A percentile compares a stretch with the other conserved stretches of the same genome.
phyloP scores from a whole-genome alignment of 805 yeast genomes.

The Grigorovia jiainica region DNA sequence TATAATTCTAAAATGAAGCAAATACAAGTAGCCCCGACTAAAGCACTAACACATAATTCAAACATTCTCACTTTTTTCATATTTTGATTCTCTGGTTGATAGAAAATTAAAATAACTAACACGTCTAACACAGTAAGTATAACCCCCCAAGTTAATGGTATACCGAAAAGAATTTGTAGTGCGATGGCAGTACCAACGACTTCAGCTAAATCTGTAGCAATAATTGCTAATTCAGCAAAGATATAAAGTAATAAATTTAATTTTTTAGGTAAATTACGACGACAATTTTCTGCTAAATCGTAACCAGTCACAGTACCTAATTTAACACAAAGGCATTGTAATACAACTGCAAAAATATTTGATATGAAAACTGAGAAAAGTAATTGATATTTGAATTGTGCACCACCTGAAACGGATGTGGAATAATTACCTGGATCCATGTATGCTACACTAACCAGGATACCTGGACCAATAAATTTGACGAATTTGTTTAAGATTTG shows the following conservation, averaged over 20 bases:
- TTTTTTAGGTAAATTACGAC: constrained; percentile 57
- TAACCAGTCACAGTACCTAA: constrained; percentile 90
- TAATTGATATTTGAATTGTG: constrained; percentile 68
- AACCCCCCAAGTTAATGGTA: constrained; percentile 72
- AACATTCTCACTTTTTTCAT: constrained; percentile 67
- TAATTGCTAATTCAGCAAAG: constrained; percentile 77
- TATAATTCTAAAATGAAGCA: constrained; percentile 68
- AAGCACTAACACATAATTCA: constrained; percentile 60
- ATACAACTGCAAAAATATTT: constrained; percentile 74
- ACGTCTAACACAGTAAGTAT: constrained; percentile 75
- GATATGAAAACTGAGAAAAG: constrained; percentile 74
- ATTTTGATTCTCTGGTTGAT: constrained; percentile 65
- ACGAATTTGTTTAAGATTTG: constrained; percentile 35
- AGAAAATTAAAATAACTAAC: constrained; percentile 64
- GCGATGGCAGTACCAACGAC: constrained; percentile 91
- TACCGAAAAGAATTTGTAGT: constrained; percentile 60
- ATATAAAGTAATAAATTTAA: constrained; percentile 52
- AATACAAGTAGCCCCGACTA: constrained; percentile 64
- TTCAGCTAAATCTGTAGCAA: constrained; percentile 89
- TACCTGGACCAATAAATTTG: constrained; percentile 81
- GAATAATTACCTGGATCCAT: constrained; percentile 98
- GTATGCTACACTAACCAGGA: constrained; percentile 91
- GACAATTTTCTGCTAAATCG: constrained; percentile 82
- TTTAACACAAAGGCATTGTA: constrained; percentile 82
- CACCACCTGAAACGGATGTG: constrained; percentile 87